phyloP scores from a whole-genome alignment of 1,284 basidiomycete species.

The Ganoderma sp. region DNA sequence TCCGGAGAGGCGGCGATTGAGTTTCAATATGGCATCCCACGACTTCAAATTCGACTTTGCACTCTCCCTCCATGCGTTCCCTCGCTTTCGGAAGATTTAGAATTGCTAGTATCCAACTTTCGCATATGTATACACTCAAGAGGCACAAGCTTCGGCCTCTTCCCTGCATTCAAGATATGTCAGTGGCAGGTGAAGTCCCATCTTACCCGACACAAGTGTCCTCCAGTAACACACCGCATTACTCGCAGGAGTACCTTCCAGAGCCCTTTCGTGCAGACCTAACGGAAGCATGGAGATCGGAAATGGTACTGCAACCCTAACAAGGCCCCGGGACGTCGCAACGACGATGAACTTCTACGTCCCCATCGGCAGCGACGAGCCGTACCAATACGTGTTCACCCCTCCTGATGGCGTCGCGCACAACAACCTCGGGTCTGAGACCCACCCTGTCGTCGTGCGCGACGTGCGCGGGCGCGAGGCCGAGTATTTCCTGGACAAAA shows the following conservation, averaged over 20 bases:
- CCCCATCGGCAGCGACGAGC: slow-evolving; percentile 33
- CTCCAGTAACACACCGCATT: not conserved
- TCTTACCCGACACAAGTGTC: not conserved
- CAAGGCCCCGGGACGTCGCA: slow-evolving; percentile 29
- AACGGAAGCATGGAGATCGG: not conserved
- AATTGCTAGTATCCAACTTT: not conserved
- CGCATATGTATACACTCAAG: too few relatives aligned
- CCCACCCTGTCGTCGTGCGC: slow-evolving; percentile 34
- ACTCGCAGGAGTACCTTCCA: not conserved
- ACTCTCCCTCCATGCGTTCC: not conserved
- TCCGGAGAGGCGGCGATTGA: not conserved
- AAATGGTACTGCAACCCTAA: too few relatives aligned
- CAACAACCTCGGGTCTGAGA: slow-evolving; percentile 35
- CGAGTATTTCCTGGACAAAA: slow-evolving; percentile 44
- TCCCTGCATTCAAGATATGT: not conserved
- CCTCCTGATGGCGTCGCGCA: slow-evolving; percentile 30
- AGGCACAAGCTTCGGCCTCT: not conserved
- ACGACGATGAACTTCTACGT: slow-evolving; percentile 40
- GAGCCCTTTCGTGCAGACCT: not conserved
- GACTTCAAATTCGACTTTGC: not conserved
- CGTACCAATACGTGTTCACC: slow-evolving; percentile 35
- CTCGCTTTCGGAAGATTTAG: not conserved
- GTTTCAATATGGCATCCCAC: not conserved
- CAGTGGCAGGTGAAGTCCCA: not conserved
- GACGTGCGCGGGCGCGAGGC: slow-evolving; percentile 42